These are phyloP conservation scores for Kurtzmaniella quercitrusa DNA, from an alignment of 1,139 yeast species.

Conservation along the genomic window DNA sequence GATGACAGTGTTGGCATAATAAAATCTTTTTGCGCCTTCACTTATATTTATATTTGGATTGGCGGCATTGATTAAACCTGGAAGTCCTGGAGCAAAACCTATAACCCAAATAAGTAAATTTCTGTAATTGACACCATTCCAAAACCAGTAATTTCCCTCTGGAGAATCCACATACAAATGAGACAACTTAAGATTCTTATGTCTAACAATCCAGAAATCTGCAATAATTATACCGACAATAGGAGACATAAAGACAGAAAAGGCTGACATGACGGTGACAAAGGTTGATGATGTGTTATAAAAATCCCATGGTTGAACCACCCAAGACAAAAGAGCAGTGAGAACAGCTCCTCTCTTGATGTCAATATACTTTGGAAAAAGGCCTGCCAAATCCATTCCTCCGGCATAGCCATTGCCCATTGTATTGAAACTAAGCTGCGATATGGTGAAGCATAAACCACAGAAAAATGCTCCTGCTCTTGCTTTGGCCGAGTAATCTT, in stretches of 20 bases:
- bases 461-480: conserved; percentile 47
- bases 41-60: conserved; percentile 14
- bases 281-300: conserved; percentile 41
- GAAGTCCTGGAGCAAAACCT: conserved; percentile 9
- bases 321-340: conserved; percentile 39
- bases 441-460: conserved; percentile 39
- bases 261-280: conserved; percentile 28
- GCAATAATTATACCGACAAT: conserved; percentile 37
- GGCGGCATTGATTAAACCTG: conserved; percentile 19
- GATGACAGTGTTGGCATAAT: conserved; percentile 11
- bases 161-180: conserved; percentile 6
- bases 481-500: conserved; percentile 32
- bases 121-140: conserved; percentile 8
- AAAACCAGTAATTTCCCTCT: conserved; percentile 9
- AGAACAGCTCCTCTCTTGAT: conserved; percentile 48
- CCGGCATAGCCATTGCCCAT: conserved; percentile 51
- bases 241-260: conserved; percentile 25
- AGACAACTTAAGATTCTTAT: conserved; percentile 21
- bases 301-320: conserved; percentile 48
- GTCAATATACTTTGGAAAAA: conserved; percentile 46
- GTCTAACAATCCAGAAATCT: conserved; percentile 36
- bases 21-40: conserved; percentile 9
- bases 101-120: conserved; percentile 6
- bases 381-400: conserved; percentile 49
- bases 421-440: conserved; percentile 45